A percentile compares a stretch with the other conserved stretches of the same genome.
Evolutionary conservation across 2,329 filamentous ascomycete species (phyloP).

Genomic region (Fusarium marasasianum): DNA sequence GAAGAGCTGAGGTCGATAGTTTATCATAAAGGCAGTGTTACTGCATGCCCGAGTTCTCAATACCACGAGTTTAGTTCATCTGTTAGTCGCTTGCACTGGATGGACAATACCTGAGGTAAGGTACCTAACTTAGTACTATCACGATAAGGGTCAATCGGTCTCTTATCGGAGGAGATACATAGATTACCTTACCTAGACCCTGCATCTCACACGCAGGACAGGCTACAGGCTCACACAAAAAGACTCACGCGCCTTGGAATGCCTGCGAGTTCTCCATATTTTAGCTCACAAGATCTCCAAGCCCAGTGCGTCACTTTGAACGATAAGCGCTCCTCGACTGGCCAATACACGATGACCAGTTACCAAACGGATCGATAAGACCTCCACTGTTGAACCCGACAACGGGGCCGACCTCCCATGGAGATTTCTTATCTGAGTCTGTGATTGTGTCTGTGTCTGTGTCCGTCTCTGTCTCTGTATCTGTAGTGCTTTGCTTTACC

Average conservation of each 20-base stretch:
- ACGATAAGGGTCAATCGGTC: background rate
- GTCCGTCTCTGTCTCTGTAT: no score
- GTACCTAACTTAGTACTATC: background rate
- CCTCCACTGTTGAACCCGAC: slow-evolving; percentile 22
- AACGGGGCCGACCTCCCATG: slow-evolving; percentile 12
- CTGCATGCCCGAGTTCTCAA: no score
- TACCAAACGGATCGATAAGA: slow-evolving; percentile 38
- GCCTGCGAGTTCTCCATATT: slow-evolving; percentile 30
- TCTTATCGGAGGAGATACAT: slow-evolving; percentile 4
- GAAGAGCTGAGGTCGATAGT: background rate
- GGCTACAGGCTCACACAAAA: background rate
- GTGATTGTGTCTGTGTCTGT: background rate
- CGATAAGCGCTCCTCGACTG: slow-evolving; percentile 36
- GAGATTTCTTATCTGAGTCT: slow-evolving; percentile 14
- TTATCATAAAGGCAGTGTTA: background rate
- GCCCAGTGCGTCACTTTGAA: slow-evolving; percentile 34
- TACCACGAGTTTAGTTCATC: background rate
- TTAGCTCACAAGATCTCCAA: slow-evolving; percentile 41
- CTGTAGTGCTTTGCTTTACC: background rate
- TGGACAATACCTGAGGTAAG: background rate
- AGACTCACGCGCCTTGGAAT: slow-evolving; percentile 24
- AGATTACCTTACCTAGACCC: background rate
- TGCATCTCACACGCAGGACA: background rate
- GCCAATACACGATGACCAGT: slow-evolving; percentile 37
- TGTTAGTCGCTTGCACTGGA: background rate